phyloP scores from a whole-genome alignment of 495 filamentous ascomycete species.

The Articulospora tetracladia region DNA sequence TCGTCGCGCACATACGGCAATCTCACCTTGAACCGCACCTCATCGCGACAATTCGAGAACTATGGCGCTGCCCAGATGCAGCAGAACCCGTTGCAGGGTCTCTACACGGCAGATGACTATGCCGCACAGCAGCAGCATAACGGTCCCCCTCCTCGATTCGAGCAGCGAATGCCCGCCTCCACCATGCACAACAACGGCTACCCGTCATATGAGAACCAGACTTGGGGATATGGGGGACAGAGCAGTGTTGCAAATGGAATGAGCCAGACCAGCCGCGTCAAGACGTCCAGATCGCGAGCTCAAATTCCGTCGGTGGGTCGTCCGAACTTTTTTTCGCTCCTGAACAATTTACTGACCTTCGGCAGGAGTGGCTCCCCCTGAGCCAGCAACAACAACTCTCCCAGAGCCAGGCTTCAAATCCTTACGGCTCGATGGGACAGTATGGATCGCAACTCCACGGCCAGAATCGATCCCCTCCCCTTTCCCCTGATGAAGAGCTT shows the following conservation, averaged over 20 bases:
- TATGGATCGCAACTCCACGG: not conserved
- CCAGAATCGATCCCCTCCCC: constrained; percentile 23
- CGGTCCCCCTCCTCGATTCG: constrained; percentile 51
- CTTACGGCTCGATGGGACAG: not conserved
- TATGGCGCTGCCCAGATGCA: constrained; percentile 36
- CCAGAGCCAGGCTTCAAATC: constrained; percentile 23
- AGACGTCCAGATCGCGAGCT: constrained; percentile 38
- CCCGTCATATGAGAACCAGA: constrained; percentile 38
- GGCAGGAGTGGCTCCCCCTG: constrained; percentile 40
- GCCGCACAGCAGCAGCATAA: constrained; percentile 46
- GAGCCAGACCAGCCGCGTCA: constrained; percentile 40
- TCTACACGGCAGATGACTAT: constrained; percentile 56
- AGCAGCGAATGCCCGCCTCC: constrained; percentile 35
- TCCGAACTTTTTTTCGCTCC: not conserved
- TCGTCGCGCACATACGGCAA: constrained; percentile 45
- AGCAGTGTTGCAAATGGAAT: constrained; percentile 44
- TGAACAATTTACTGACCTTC: not conserved
- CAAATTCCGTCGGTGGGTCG: constrained; percentile 44
- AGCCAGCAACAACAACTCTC: constrained; percentile 28
- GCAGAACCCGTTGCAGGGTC: constrained; percentile 21
- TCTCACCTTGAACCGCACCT: constrained; percentile 61
- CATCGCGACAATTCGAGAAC: constrained; percentile 66
- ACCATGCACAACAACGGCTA: not conserved
- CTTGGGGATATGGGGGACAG: constrained; percentile 44
- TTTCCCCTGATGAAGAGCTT: constrained; percentile 66